Evolutionary conservation across 2,329 filamentous ascomycete genomes (phyloP), one percentile per base, ranked within the genome.

Genomic region (Raffaelea ambrosiae): DNA sequence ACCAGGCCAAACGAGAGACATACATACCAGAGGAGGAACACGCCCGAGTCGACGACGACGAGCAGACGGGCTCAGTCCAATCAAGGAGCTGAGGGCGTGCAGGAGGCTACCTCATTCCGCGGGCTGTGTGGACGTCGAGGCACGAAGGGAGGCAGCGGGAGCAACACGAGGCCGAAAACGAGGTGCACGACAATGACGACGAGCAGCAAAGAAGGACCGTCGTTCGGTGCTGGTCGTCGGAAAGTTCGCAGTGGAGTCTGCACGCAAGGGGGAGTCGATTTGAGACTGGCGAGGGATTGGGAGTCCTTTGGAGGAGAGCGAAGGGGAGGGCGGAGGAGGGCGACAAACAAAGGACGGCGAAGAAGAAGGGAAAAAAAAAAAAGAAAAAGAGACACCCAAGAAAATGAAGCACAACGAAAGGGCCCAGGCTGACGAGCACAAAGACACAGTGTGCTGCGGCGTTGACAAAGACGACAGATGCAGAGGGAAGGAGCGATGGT

Each of bases 31-130:
- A 29, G 13, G 26, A 29, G 26, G 26, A 29, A 29, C 26, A 29
- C 7, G 26, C 26, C 7, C 26, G 26, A 29, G 26, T 7, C 7
- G 13, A 13, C 26, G 13, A 13, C 26, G 13, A 13, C 26, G 26
- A 29, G 26, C 26, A 39, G 49, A 45, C 50, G 46, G n/a, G 51
- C 55, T 54, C 55, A 78, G 76, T 79, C 76, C 76, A 66, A 69
- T 71, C 66, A 75, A 68, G 76, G 74, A 77, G 70, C 74, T 77
- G 75, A 77, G 74, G 65, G 63, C 66, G 68, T 66, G 65, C 66
- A 68, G 64, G 62, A 61, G 65, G 67, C 72, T 78, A 78, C 75
- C 74, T 72, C 76, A 79, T 79, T 73, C 72, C 74, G 73, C 49
- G 23, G 16, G 36, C 36, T 43, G 38, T 35, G 21, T 14, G 26